These are phyloP conservation scores for Casuarina glauca DNA, from an alignment of 306 rosid species.

Conservation along the genomic window DNA sequence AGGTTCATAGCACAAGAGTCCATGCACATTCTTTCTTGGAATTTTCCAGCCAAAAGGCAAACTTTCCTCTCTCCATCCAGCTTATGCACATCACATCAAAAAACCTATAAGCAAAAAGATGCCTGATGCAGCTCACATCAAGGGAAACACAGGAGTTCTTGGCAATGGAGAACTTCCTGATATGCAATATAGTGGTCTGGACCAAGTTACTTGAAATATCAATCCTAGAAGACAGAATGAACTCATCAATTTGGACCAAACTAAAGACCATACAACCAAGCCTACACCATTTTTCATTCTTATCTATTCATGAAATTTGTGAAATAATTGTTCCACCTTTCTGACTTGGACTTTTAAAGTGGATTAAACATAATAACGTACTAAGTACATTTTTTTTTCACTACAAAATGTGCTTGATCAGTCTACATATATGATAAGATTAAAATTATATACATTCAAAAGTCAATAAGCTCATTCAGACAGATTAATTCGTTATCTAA, in stretches of 20 bases:
- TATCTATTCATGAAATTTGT: not conserved
- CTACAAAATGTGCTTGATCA: not conserved
- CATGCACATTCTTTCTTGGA: not conserved
- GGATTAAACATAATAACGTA: not conserved
- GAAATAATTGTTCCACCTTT: not conserved
- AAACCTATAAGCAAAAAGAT: not conserved
- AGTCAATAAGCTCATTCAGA: not conserved
- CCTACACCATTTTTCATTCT: constrained; percentile 2
- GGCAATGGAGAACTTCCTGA: not conserved
- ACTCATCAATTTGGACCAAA: not conserved
- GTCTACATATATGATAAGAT: not conserved
- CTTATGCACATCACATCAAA: not conserved
- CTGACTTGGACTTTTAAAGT: not conserved
- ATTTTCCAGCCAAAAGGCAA: not conserved
- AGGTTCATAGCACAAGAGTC: not conserved
- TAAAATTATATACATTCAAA: not conserved
- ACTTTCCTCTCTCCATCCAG: not conserved
- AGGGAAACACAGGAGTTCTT: not conserved
- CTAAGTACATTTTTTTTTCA: not conserved
- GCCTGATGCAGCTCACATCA: not conserved
- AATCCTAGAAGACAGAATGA: not conserved
- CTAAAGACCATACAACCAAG: not conserved
- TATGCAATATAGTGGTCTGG: not conserved
- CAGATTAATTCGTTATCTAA: not conserved
- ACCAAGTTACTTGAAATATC: not conserved